Conservation (phyloP, 2,329 filamentous ascomycete genomes). For the Monosporascus sp. region DNA sequence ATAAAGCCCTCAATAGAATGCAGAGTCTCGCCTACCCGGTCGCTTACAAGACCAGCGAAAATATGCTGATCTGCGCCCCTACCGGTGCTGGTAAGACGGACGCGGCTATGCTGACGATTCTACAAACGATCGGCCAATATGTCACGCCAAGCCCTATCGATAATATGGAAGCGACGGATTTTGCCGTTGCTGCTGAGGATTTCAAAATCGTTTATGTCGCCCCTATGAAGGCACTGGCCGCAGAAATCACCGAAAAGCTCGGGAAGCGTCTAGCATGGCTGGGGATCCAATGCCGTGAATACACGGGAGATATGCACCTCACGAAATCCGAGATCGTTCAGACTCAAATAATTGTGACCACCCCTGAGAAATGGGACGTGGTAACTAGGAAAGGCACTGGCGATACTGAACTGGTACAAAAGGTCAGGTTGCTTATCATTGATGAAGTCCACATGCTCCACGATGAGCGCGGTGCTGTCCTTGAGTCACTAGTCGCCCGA, state of each 20-base stretch:
- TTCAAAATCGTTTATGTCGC: slow-evolving; percentile 99
- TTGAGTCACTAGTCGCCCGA: slow-evolving; percentile 91
- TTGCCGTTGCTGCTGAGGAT: slow-evolving; percentile 75
- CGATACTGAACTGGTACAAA: slow-evolving; percentile 95
- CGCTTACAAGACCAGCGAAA: slow-evolving; percentile 92
- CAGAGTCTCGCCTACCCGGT: slow-evolving; percentile 95
- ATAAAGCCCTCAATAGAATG: slow-evolving; percentile 93
- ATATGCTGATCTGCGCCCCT: slow-evolving; percentile 97
- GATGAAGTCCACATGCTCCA: slow-evolving; percentile 99
- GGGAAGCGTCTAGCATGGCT: slow-evolving; percentile 91
- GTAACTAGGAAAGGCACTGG: slow-evolving; percentile 95
- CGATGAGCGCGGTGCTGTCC: slow-evolving; percentile 90
- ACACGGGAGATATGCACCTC: slow-evolving; percentile 98
- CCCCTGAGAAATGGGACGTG: slow-evolving; percentile 98
- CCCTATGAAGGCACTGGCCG: slow-evolving; percentile 96
- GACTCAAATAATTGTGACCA: slow-evolving; percentile 97
- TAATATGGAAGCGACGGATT: slow-evolving; percentile 66
- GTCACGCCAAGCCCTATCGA: slow-evolving; percentile 74
- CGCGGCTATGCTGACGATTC: slow-evolving; percentile 91
- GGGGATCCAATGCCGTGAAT: slow-evolving; percentile 83
- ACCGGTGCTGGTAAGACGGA: slow-evolving; percentile 99
- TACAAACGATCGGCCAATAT: slow-evolving; percentile 87
- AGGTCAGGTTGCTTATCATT: slow-evolving; percentile 91
- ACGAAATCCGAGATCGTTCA: slow-evolving; percentile 94
- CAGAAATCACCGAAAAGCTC: slow-evolving; percentile 92